Evolutionary conservation across 768 basidiomycete species (phyloP).

Genomic region (Amanita pseudoporphyria): DNA sequence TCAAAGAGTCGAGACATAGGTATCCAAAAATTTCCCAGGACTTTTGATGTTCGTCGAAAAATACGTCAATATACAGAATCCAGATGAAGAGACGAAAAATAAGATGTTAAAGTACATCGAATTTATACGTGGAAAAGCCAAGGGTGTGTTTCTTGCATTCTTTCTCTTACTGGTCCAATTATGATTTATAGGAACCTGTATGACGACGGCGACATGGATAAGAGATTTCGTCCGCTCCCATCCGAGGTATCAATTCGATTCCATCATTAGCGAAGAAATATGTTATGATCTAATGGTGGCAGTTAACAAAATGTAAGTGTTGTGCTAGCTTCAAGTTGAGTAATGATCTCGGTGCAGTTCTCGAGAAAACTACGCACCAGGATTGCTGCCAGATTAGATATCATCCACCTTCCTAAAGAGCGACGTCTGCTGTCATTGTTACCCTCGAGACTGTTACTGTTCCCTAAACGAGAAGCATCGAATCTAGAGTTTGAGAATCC

Average conservation of each 20-base stretch:
- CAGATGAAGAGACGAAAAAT: not conserved
- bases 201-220: slow-evolving; percentile 9
- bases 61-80: not conserved
- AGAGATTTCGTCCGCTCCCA: slow-evolving; percentile 8
- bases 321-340: not conserved
- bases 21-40: not conserved
- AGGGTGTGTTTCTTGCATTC: not conserved
- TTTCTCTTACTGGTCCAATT: not conserved
- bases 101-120: not conserved
- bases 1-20: too few relatives aligned
- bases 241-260: slow-evolving; percentile 7
- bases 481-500: not conserved
- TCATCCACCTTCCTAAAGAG: not conserved
- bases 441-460: too few relatives aligned
- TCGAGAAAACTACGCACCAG: not conserved
- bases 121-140: slow-evolving; percentile 5
- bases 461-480: not conserved
- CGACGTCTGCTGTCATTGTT: not conserved
- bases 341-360: not conserved
- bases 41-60: slow-evolving; percentile 4
- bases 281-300: slow-evolving; percentile 6
- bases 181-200: slow-evolving; percentile 2
- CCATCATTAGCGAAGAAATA: slow-evolving; percentile 6
- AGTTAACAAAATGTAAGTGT: slow-evolving; percentile 4
- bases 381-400: not conserved